Evolutionary conservation across 2,329 filamentous ascomycete species (phyloP).

Genomic region (Escovopsis weberi): DNA sequence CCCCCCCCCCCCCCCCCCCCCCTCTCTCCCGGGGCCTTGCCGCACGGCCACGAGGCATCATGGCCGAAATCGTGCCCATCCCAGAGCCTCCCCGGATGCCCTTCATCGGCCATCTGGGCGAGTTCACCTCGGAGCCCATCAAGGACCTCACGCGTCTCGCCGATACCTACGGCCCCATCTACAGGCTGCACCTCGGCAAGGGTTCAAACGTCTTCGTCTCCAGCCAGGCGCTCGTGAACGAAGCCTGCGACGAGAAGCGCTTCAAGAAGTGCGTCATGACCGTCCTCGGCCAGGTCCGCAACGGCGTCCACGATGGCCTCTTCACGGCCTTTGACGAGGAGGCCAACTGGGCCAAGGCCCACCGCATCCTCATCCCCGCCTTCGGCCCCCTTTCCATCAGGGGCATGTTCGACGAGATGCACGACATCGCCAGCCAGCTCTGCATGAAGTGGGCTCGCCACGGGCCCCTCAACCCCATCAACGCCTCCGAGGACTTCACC

Average conservation of each 20-base stretch:
- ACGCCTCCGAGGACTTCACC: slow-evolving; percentile 53
- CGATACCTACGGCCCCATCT: slow-evolving; percentile 53
- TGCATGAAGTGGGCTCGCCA: slow-evolving; percentile 54
- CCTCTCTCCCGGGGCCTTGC: neutral
- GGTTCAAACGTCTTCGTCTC: slow-evolving; percentile 34
- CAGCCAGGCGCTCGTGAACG: slow-evolving; percentile 42
- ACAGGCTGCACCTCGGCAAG: slow-evolving; percentile 36
- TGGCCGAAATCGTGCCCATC: slow-evolving; percentile 32
- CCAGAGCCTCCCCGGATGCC: slow-evolving; percentile 50
- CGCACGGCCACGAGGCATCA: slow-evolving; percentile 3
- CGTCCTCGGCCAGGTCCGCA: slow-evolving; percentile 37
- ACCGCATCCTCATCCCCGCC: slow-evolving; percentile 50
- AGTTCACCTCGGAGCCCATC: slow-evolving; percentile 46
- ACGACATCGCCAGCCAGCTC: slow-evolving; percentile 52
- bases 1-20: too few species aligned
- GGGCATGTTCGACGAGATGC: slow-evolving; percentile 55
- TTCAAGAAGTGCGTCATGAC: slow-evolving; percentile 44
- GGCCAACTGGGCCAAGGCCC: slow-evolving; percentile 52
- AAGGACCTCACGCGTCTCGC: slow-evolving; percentile 41
- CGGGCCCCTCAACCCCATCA: slow-evolving; percentile 42
- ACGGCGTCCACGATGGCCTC: slow-evolving; percentile 48
- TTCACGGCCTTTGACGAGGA: slow-evolving; percentile 44
- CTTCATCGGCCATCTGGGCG: slow-evolving; percentile 48
- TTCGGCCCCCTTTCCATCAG: slow-evolving; percentile 56
- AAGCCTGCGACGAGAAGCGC: slow-evolving; percentile 50